phyloP scores from a whole-genome alignment of 305 asterid species.

The Ajuga reptans region DNA sequence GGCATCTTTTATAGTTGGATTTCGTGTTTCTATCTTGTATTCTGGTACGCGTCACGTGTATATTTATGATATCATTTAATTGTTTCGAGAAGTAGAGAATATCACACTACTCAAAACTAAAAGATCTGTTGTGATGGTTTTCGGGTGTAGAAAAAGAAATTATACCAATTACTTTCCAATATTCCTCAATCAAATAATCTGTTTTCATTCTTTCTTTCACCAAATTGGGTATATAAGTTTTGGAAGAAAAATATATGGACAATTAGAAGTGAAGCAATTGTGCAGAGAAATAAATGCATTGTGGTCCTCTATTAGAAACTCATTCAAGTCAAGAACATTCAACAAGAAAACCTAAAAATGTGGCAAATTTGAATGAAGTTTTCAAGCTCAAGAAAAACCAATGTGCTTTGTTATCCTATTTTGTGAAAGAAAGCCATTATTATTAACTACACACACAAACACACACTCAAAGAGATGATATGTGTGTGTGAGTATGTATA shows the following conservation, averaged over 20 bases:
- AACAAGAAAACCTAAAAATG: conserved; percentile 1
- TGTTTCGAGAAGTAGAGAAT: too few relatives aligned
- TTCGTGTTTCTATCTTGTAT: too few relatives aligned
- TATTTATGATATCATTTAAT: too few relatives aligned
- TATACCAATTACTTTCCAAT: too few relatives aligned
- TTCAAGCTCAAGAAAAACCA: conserved; percentile 8
- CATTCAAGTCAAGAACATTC: conserved; percentile 27
- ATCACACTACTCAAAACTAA: too few relatives aligned
- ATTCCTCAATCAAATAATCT: too few relatives aligned
- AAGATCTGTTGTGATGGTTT: too few relatives aligned
- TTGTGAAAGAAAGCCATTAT: not conserved
- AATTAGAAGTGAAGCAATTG: conserved; percentile 18
- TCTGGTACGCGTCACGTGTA: too few relatives aligned
- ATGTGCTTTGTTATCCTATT: conserved; percentile 16
- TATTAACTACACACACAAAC: not conserved
- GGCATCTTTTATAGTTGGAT: too few relatives aligned
- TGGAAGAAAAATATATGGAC: conserved; percentile 1
- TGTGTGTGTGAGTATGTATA: not conserved
- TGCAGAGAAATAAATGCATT: conserved; percentile 21
- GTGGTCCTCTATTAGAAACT: conserved; percentile 3
- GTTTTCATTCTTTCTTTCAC: too few relatives aligned
- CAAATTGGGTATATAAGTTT: not conserved
- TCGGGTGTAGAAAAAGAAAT: too few relatives aligned
- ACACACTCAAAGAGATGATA: not conserved
- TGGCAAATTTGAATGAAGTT: conserved; percentile 21